Evolutionary conservation across 345 rosid species (phyloP), one percentile per base, ranked within the genome.

Genomic region (Lagerstroemia speciosa): DNA sequence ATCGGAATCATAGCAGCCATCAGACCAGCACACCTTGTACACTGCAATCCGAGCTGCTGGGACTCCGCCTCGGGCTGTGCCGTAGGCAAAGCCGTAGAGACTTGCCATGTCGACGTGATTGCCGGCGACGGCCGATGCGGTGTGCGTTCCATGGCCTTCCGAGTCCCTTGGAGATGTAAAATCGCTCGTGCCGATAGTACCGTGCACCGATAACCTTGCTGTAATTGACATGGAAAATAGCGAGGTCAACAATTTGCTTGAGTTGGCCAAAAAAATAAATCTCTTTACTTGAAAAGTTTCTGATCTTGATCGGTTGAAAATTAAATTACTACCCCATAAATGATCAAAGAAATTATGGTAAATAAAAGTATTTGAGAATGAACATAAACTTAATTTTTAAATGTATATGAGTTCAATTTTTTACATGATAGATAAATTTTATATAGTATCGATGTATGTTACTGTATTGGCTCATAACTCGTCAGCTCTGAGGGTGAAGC

Each of bases 41-140:
- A 48, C n/a, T 48, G 55, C 55, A 48, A 48, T 48, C n/a, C 55
- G 55, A 48, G 55, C 55, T 3, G 24, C 19, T 20, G 55, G 55
- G 55, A 48, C 24, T 3, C 55, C 55, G 8, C 55, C 55, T 48
- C 55, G 15, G n/a, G 55, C 55, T 0, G 55, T 48, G 55, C 55
- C 55, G 3, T 19, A 48, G 55, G 55, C 55, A 29, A 48, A 48
- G 55, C 55, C 55, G 6, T 48, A 48, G 55, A 20, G 55, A 64
- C 71, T 77, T 27, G 79, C 83, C 41, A 46, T 58, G 38, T 26
- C 22, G 5, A 72, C 83, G 10, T 61, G 62, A 14, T 58, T 27
- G 0, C 86, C 77, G 0, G 83, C 80, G 17, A 74, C 78, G 1
- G 82, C 77, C 14, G 81, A 77, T 0, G 83, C 69, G 6, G 82